phyloP scores from a whole-genome alignment of 2,329 filamentous ascomycete genomes.

The Lasiodiplodia hormozganensis region DNA sequence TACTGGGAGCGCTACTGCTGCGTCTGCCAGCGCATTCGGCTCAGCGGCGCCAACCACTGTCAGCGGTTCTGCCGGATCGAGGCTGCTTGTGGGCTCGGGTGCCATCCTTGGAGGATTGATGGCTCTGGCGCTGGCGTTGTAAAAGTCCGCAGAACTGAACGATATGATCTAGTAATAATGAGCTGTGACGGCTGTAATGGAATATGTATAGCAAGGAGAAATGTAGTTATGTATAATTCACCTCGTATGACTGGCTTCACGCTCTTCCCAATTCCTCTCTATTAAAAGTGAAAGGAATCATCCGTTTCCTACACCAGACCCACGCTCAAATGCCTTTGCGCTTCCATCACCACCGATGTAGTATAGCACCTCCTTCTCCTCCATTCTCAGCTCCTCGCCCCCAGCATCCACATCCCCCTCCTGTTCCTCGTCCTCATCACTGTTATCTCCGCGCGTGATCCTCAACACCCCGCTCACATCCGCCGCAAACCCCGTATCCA shows the following conservation, averaged over 20 bases:
- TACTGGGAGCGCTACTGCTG: background rate
- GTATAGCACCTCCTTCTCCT: conserved; percentile 79
- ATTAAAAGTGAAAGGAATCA: background rate
- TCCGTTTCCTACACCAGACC: conserved; percentile 51
- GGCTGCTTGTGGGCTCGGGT: background rate
- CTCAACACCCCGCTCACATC: conserved; percentile 90
- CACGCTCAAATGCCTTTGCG: conserved; percentile 84
- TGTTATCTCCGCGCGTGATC: conserved; percentile 67
- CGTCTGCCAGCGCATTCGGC: background rate
- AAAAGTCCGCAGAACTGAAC: background rate
- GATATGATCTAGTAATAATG: background rate
- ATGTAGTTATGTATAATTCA: background rate
- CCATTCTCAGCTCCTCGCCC: conserved; percentile 35
- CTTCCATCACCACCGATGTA: conserved; percentile 79
- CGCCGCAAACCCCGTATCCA: conserved; percentile 87
- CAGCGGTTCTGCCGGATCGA: background rate
- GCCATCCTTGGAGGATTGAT: background rate
- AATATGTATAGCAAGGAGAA: background rate
- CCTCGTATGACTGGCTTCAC: background rate
- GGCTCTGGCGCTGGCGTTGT: background rate
- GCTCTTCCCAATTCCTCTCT: background rate
- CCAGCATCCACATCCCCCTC: conserved; percentile 35
- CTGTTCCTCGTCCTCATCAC: conserved; percentile 44
- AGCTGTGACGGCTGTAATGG: background rate
- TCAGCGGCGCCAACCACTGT: background rate